Evolutionary conservation across 768 basidiomycete species (phyloP), one percentile per base, ranked within the genome.

Genomic region (Boletus fagicola): DNA sequence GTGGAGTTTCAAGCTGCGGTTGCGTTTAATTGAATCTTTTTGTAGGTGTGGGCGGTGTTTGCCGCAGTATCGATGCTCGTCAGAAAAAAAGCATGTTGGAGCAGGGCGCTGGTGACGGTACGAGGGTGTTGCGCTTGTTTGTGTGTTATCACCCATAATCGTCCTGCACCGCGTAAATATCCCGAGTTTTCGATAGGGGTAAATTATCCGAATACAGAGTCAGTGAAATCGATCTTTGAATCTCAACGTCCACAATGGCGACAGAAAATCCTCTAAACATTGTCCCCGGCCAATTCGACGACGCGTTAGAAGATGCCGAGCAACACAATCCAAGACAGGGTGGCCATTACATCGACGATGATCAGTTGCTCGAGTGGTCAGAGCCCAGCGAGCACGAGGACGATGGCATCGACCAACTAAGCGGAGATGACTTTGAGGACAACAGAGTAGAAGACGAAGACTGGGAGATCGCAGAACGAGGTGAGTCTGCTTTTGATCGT

Each of bases 391-490:
- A 76, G 56, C 45, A 68, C 45, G 68, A 70, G 13, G 65, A 57
- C 45, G 68, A 70, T 11, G 65, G 56, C 15, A 28, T 20, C n/a
- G 63, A 64, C 24, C 53, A 71, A 33, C 71, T 77, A 1, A 76
- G 80, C 31, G 80, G 83, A 28, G 81, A 80, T 13, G 75, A 69
- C 58, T 84, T 81, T 53, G 80, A 83, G 49, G 78, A 84, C 36
- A 78, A 77, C 63, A 77, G 87, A 44, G 88, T 86, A 28, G 90
- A 92, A 60, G 90, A 93, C 66, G 92, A 94, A 66, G 90, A 94
- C 69, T 92, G 88, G 92, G 89, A 94, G 70, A 80, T 90, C 54
- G 82, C 88, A 51, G 91, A 93, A 74, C 75, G 88, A 81, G 88
- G 93, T 87, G 62, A 43, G 80, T 68, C 28, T 48, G 13, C 44